phyloP scores from a whole-genome alignment of 1,284 basidiomycete genomes.

The Cutaneotrichosporon mucoides region DNA sequence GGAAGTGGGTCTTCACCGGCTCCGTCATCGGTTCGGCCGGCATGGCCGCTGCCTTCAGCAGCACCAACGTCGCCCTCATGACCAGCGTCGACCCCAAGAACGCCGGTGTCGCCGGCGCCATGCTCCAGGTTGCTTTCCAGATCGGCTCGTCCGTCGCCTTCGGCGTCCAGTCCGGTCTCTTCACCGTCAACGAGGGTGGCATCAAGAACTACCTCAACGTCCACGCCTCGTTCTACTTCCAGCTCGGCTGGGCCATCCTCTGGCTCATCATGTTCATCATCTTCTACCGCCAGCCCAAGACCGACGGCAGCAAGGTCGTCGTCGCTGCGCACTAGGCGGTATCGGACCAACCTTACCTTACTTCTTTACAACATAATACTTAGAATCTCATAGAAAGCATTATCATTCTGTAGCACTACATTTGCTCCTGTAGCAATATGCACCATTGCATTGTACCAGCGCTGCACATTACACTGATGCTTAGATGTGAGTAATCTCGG shows the following conservation, averaged over 20 bases:
- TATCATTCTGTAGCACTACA: neutral
- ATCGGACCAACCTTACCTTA: too few species aligned
- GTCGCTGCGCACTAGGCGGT: neutral
- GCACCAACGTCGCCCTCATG: slow-evolving; percentile 35
- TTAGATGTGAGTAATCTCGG: too few species aligned
- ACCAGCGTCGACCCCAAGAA: slow-evolving; percentile 31
- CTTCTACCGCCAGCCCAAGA: slow-evolving; percentile 26
- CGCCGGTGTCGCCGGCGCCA: slow-evolving; percentile 43
- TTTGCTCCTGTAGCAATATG: neutral
- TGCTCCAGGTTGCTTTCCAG: slow-evolving; percentile 43
- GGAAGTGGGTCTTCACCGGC: slow-evolving; percentile 37
- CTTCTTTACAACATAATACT: neutral
- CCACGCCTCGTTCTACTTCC: slow-evolving; percentile 36
- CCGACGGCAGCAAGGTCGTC: neutral
- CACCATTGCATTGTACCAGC: neutral
- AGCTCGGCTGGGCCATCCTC: slow-evolving; percentile 37
- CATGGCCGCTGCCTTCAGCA: slow-evolving; percentile 24
- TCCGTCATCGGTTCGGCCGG: slow-evolving; percentile 33
- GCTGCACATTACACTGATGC: too few species aligned
- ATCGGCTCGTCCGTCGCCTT: slow-evolving; percentile 38
- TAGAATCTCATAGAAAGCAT: neutral
- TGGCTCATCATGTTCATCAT: slow-evolving; percentile 32
- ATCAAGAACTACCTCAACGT: slow-evolving; percentile 34
- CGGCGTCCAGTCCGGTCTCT: slow-evolving; percentile 41
- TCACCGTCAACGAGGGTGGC: slow-evolving; percentile 34